Percentiles rank a stretch among this genome's conserved stretches.
phyloP scores from a whole-genome alignment of 1,284 basidiomycete species.

The Sanghuangporus sanghuang region DNA sequence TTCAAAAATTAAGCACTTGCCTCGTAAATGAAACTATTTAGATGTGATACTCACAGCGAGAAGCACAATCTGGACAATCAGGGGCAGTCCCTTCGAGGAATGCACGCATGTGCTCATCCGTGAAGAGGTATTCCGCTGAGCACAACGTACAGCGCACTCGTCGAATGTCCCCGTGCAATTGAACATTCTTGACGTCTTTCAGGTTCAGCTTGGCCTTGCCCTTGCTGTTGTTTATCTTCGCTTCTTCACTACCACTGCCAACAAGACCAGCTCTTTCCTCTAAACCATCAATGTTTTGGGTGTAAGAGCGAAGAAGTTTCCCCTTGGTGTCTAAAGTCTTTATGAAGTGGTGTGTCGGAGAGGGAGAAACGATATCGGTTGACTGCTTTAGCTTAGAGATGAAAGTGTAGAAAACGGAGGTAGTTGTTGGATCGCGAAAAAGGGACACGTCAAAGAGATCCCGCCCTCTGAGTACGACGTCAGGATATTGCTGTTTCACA shows the following conservation, averaged over 20 bases:
- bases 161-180: constrained; percentile 90
- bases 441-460: constrained; percentile 87
- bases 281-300: constrained; percentile 93
- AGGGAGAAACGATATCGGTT: constrained; percentile 76
- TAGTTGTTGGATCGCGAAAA: constrained; percentile 81
- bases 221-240: constrained; percentile 45
- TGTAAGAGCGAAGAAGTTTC: constrained; percentile 85
- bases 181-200: constrained; percentile 77
- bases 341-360: constrained; percentile 86
- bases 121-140: constrained; percentile 69
- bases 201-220: constrained; percentile 59
- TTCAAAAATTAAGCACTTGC: constrained; percentile 11
- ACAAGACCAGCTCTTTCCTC: constrained; percentile 78
- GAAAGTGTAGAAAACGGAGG: constrained; percentile 90
- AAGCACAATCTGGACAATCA: constrained; percentile 76
- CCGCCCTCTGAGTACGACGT: constrained; percentile 80
- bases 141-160: constrained; percentile 83
- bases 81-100: constrained; percentile 72
- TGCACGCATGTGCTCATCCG: constrained; percentile 49
- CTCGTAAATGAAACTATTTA: background rate
- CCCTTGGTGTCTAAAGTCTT: constrained; percentile 80
- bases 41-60: constrained; percentile 57
- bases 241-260: constrained; percentile 53
- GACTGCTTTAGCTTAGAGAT: constrained; percentile 85
- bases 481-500: constrained; percentile 80